Conservation (phyloP, 441 rosid species). For the Brassica hybrid region DNA sequence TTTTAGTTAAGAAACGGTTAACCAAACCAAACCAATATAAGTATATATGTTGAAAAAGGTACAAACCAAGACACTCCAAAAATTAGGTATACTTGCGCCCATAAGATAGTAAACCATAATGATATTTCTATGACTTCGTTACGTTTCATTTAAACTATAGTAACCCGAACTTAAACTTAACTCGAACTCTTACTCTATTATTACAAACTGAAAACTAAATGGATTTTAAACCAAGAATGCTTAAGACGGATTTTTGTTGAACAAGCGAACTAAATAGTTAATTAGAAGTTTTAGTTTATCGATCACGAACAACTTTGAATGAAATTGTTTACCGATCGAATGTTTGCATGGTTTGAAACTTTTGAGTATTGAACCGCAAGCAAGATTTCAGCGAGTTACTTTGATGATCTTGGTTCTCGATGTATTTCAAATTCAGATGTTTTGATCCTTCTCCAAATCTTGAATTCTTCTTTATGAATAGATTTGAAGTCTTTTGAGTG, state of each 20-base stretch:
- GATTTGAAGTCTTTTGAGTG: not conserved
- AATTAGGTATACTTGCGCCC: not conserved
- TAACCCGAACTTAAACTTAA: not conserved
- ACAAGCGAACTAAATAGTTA: not conserved
- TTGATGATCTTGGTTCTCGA: conserved; percentile 6
- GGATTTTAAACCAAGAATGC: not conserved
- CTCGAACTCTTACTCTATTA: conserved; percentile 13
- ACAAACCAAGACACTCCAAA: conserved; percentile 11
- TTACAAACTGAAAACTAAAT: not conserved
- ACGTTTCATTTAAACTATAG: conserved; percentile 11
- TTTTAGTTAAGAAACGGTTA: not conserved
- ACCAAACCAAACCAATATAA: conserved; percentile 23
- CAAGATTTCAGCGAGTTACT: not conserved
- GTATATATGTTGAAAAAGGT: not conserved
- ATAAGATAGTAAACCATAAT: not conserved
- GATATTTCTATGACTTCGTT: conserved; percentile 13
- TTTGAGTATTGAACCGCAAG: not conserved
- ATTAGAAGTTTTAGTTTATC: too few species aligned
- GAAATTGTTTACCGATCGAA: not conserved
- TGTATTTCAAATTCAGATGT: not conserved
- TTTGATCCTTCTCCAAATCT: not conserved
- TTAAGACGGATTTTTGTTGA: not conserved
- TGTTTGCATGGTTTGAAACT: not conserved
- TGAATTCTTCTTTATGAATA: not conserved
- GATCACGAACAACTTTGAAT: not conserved